These are phyloP conservation scores for Rhizoclosmatium globosum DNA, from an alignment of 192 early-diverging fungal species.

Conservation along the genomic window DNA sequence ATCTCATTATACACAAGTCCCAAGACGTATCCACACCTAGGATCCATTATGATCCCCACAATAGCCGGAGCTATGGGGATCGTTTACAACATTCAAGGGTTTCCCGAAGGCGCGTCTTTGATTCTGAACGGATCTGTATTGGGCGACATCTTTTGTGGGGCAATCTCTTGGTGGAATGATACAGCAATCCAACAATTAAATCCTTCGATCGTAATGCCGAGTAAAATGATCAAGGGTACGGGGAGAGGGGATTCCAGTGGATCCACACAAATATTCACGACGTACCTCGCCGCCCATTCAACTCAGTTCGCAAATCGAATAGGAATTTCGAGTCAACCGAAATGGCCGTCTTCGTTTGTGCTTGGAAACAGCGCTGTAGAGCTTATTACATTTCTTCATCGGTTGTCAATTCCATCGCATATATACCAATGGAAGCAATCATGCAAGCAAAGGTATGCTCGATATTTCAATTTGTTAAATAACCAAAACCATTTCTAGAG, in stretches of 20 bases:
- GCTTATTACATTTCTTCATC: not conserved
- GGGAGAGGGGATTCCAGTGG: not conserved
- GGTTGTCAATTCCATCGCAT: not conserved
- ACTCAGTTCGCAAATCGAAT: not conserved
- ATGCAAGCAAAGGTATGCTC: not conserved
- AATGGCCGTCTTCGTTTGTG: not conserved
- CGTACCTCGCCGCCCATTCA: not conserved
- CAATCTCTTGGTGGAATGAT: slow-evolving; percentile 19
- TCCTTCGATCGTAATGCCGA: not conserved
- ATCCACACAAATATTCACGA: not conserved
- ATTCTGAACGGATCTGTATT: not conserved
- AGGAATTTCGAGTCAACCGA: not conserved
- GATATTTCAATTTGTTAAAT: too few relatives aligned
- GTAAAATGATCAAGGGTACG: not conserved
- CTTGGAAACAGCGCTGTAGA: not conserved
- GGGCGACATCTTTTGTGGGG: not conserved
- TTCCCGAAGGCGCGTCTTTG: not conserved
- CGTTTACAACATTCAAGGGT: slow-evolving; percentile 1
- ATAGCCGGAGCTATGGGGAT: slow-evolving; percentile 11
- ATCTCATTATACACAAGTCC: not conserved
- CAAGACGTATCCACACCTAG: not conserved
- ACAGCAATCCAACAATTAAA: slow-evolving; percentile 1
- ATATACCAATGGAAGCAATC: not conserved
- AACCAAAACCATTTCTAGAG: not conserved
- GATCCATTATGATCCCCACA: not conserved